Evolutionary conservation across 2,329 filamentous ascomycete genomes (phyloP).

Genomic region (Aspergillus oerlinghausenensis): DNA sequence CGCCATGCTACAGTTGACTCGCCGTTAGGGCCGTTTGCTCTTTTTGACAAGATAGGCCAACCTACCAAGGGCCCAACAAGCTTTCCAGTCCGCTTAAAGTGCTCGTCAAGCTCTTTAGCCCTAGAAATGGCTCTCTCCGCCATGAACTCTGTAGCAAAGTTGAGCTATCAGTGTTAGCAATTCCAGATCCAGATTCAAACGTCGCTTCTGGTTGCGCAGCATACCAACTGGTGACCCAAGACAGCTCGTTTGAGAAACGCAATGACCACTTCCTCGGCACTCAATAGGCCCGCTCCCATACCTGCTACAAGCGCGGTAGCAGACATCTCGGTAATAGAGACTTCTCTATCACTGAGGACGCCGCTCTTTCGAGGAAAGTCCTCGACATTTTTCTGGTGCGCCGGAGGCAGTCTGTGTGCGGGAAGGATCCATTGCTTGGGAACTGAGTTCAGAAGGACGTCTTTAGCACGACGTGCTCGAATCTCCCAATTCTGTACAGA

Average conservation of each 20-base stretch:
- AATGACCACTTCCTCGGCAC: slow-evolving; percentile 28
- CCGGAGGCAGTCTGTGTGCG: slow-evolving; percentile 22
- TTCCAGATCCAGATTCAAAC: background rate
- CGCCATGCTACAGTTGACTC: slow-evolving; percentile 38
- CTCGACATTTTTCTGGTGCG: slow-evolving; percentile 25
- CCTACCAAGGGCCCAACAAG: slow-evolving; percentile 44
- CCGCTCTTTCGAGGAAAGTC: slow-evolving; percentile 41
- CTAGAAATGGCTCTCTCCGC: slow-evolving; percentile 30
- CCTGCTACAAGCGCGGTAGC: slow-evolving; percentile 24
- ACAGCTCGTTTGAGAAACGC: slow-evolving; percentile 32
- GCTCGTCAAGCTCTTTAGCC: slow-evolving; percentile 30
- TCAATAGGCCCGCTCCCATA: slow-evolving; percentile 25
- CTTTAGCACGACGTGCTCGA: slow-evolving; percentile 29
- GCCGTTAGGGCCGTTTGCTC: background rate
- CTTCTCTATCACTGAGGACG: slow-evolving; percentile 45
- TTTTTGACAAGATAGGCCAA: background rate
- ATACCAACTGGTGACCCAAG: slow-evolving; percentile 31
- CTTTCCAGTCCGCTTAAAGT: slow-evolving; percentile 34
- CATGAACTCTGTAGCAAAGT: slow-evolving; percentile 37
- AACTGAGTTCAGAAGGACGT: slow-evolving; percentile 31
- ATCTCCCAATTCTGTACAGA: slow-evolving; percentile 22
- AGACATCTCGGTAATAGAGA: slow-evolving; percentile 48
- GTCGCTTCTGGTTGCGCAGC: background rate
- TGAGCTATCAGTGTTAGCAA: slow-evolving; percentile 18
- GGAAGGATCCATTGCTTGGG: slow-evolving; percentile 33